Conservation (phyloP, 139 green algal genomes). For the Asterochloris erici region DNA sequence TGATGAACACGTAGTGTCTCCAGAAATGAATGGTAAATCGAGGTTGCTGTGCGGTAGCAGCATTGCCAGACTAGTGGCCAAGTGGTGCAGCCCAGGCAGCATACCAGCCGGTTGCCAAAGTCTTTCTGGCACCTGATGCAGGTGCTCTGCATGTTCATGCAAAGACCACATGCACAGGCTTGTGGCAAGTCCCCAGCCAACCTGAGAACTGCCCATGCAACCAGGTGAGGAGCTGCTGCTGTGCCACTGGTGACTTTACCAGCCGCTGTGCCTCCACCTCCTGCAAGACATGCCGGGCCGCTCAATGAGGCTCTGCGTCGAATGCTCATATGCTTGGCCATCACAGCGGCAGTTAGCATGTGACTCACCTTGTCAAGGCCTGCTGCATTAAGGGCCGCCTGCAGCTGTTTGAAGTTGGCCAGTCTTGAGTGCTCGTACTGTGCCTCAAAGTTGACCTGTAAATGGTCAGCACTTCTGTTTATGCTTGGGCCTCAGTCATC, state of each 20-base stretch:
- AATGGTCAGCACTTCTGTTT: neutral
- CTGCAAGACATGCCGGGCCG: neutral
- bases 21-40: too few species aligned
- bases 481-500: neutral
- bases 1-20: too few species aligned
- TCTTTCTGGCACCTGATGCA: neutral
- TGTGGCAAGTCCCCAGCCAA: neutral
- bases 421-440: slow-evolving; percentile 3
- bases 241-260: slow-evolving; percentile 8
- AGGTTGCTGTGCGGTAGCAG: neutral
- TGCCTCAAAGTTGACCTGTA: slow-evolving; percentile 22
- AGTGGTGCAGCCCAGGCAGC: neutral
- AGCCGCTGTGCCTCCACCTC: slow-evolving; percentile 12
- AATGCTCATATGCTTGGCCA: neutral
- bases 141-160: neutral
- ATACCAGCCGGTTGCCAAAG: neutral
- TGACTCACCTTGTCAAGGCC: neutral
- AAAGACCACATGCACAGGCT: neutral
- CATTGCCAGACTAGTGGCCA: neutral
- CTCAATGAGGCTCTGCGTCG: neutral
- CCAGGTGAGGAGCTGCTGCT: slow-evolving; percentile 13
- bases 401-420: slow-evolving; percentile 18
- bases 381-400: slow-evolving; percentile 6
- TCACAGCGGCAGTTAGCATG: neutral
- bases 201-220: slow-evolving; percentile 1